Evolutionary conservation across 202 grass and related monocot species (phyloP).

Genomic region (Hordeum pubiflorum): DNA sequence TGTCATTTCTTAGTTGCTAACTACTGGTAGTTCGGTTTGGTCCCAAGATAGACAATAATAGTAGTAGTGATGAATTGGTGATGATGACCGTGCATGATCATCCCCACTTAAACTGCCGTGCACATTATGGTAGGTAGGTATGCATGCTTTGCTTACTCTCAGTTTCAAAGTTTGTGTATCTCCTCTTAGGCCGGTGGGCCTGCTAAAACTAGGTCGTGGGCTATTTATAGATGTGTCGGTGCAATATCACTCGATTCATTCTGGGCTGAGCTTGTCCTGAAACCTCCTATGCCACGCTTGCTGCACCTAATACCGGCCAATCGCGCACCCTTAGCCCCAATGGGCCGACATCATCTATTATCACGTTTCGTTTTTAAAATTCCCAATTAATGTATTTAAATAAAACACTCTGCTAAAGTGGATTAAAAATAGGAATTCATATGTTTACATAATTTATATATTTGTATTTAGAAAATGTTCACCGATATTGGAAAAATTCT

Average conservation of each 20-base stretch:
- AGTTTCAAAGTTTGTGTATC: background rate
- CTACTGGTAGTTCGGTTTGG: background rate
- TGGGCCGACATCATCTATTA: too few species aligned
- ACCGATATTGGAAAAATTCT: too few species aligned
- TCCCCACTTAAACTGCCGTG: background rate
- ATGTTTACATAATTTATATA: too few species aligned
- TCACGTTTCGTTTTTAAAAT: too few species aligned
- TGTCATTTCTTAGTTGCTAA: constrained; percentile 7
- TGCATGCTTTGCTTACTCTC: background rate
- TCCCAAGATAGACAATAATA: constrained; percentile 5
- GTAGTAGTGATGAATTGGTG: background rate
- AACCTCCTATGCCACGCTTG: too few species aligned
- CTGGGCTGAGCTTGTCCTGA: background rate
- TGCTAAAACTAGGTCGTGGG: background rate
- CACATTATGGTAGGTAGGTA: constrained; percentile 1
- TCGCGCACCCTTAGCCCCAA: too few species aligned
- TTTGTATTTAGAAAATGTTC: too few species aligned
- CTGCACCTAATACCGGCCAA: too few species aligned
- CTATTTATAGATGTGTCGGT: background rate
- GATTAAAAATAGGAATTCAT: too few species aligned
- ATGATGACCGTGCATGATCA: background rate
- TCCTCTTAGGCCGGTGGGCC: background rate
- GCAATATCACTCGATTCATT: background rate
- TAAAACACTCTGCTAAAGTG: too few species aligned
- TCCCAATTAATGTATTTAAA: too few species aligned